Conservation (phyloP, 2,329 filamentous ascomycete genomes). For the Beauveria medogensis region DNA sequence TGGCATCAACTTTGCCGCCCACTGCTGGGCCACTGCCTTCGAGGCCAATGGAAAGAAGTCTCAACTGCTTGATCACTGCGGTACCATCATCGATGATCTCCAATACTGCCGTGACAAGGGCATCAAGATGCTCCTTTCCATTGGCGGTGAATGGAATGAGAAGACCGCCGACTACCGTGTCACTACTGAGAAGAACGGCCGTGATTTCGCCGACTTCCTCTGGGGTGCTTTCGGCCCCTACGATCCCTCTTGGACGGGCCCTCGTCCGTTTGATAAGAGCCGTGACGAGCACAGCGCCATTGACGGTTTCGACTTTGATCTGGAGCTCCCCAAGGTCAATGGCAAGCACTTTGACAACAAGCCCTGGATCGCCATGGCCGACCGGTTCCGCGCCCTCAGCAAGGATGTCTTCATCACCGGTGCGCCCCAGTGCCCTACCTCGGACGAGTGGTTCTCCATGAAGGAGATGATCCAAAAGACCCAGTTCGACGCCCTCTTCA, state of each 20-base stretch:
- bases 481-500: conserved; percentile 34
- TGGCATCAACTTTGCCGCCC: conserved; percentile 31
- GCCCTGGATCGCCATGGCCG: conserved; percentile 31
- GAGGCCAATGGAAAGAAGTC: conserved; percentile 18
- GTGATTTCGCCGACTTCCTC: conserved; percentile 30
- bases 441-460: conserved; percentile 22
- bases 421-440: conserved; percentile 36
- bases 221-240: conserved; percentile 32
- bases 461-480: conserved; percentile 30
- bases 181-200: conserved; percentile 21
- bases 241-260: conserved; percentile 21
- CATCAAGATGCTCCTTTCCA: conserved; percentile 35
- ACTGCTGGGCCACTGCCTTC: conserved; percentile 26
- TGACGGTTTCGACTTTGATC: conserved; percentile 37
- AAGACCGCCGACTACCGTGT: conserved; percentile 26
- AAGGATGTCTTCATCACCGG: conserved; percentile 30
- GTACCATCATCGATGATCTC: conserved; percentile 30
- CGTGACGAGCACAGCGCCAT: conserved; percentile 20
- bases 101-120: conserved; percentile 32
- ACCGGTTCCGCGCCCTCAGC: conserved; percentile 26
- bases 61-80: conserved; percentile 28
- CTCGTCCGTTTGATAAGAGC: conserved; percentile 31
- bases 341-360: conserved; percentile 16
- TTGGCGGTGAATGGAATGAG: conserved; percentile 27
- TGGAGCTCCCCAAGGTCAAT: conserved; percentile 28